Conservation (phyloP, 1,284 basidiomycete species). For the Sphagnurus paluster region DNA sequence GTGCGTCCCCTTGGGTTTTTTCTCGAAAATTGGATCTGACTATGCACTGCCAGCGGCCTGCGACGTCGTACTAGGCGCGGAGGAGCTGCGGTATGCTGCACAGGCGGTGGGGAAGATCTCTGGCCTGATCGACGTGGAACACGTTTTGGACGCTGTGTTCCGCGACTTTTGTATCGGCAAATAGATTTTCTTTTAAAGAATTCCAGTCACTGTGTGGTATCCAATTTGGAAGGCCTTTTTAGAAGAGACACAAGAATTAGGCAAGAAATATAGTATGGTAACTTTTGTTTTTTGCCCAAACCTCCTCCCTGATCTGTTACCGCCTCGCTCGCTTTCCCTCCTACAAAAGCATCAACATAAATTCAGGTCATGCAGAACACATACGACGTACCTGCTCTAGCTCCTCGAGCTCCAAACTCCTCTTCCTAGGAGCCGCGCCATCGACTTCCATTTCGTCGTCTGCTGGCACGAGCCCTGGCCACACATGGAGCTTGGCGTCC, state of each 20-base stretch:
- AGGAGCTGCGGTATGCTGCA: slow-evolving; percentile 84
- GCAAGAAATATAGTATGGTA: too few relatives aligned
- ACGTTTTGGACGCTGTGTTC: slow-evolving; percentile 81
- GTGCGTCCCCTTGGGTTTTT: slow-evolving; percentile 39
- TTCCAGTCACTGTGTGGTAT: too few relatives aligned
- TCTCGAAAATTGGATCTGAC: slow-evolving; percentile 2
- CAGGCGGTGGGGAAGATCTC: slow-evolving; percentile 79
- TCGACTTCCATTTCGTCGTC: slow-evolving; percentile 25
- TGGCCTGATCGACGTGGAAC: slow-evolving; percentile 73
- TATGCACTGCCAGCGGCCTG: slow-evolving; percentile 34
- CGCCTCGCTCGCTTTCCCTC: slow-evolving; percentile 26
- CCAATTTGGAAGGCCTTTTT: too few relatives aligned
- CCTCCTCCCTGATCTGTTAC: slow-evolving; percentile 10
- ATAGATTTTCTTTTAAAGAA: slow-evolving; percentile 29
- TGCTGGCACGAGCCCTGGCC: slow-evolving; percentile 36
- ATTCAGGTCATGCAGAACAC: too few relatives aligned
- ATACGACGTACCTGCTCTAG: slow-evolving; percentile 29
- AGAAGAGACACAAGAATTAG: too few relatives aligned
- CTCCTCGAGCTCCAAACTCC: slow-evolving; percentile 29
- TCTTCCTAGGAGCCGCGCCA: slow-evolving; percentile 34
- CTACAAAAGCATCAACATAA: slow-evolving; percentile 15
- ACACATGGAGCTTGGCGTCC: slow-evolving; percentile 55
- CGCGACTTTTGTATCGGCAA: slow-evolving; percentile 87
- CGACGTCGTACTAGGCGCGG: slow-evolving; percentile 78
- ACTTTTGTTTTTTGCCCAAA: too few relatives aligned